These are phyloP conservation scores for Candida corydali DNA, from an alignment of 805 yeast species.

Conservation along the genomic window DNA sequence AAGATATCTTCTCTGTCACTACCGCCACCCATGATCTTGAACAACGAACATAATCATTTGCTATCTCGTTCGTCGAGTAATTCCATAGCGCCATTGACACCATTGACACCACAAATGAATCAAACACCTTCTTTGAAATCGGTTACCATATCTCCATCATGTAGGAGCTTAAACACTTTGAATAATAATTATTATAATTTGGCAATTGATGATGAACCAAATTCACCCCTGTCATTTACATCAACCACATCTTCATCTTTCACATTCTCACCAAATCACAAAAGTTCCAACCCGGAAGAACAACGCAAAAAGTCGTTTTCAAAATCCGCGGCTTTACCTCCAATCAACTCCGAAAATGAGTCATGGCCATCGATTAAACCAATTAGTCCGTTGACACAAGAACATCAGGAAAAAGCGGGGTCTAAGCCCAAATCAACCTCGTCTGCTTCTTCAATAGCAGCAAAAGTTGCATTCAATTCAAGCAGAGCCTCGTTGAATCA, in stretches of 20 bases:
- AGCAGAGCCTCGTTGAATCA: constrained; percentile 15
- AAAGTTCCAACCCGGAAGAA: neutral
- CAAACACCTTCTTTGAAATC: constrained; percentile 35
- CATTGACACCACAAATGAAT: constrained; percentile 8
- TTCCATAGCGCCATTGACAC: constrained; percentile 7
- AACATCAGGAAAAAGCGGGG: too few species aligned
- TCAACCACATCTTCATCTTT: constrained; percentile 10
- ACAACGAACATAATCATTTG: neutral
- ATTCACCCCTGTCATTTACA: constrained; percentile 16
- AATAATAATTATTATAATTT: neutral
- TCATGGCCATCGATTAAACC: constrained; percentile 1
- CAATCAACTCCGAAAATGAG: constrained; percentile 8
- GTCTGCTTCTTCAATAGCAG: constrained; percentile 25
- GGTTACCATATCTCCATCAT: constrained; percentile 36
- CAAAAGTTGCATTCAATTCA: constrained; percentile 22
- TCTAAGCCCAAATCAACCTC: constrained; percentile 11
- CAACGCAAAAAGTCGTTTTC: constrained; percentile 16
- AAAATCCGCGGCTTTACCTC: constrained; percentile 7
- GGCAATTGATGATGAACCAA: constrained; percentile 10
- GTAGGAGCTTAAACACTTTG: too few species aligned
- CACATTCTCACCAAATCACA: constrained; percentile 1
- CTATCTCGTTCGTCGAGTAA: neutral
- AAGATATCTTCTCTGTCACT: constrained; percentile 16
- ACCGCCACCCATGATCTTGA: too few species aligned
- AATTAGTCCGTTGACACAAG: too few species aligned